phyloP scores from a whole-genome alignment of 306 rosid species.

The Trifolium pratense region DNA sequence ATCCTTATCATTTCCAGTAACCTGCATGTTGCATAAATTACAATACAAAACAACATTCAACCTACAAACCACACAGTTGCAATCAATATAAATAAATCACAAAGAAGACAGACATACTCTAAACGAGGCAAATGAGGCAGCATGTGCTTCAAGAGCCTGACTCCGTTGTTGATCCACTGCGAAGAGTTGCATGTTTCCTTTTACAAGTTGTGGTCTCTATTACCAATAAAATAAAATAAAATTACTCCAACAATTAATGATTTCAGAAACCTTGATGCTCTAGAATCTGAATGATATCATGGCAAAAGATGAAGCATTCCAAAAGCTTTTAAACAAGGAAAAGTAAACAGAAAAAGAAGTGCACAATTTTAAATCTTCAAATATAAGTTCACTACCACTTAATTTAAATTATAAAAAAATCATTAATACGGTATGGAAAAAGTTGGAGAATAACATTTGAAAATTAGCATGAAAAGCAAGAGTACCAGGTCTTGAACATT shows the following conservation, averaged over 20 bases:
- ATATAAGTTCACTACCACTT: slow-evolving; percentile 4
- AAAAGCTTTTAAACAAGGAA: neutral
- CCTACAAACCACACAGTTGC: slow-evolving; percentile 34
- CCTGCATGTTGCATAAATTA: slow-evolving; percentile 49
- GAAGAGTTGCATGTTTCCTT: slow-evolving; percentile 88
- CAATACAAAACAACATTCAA: slow-evolving; percentile 24
- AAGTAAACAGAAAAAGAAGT: neutral
- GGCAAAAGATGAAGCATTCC: slow-evolving; percentile 20
- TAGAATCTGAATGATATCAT: slow-evolving; percentile 17
- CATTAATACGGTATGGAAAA: neutral
- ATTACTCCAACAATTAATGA: slow-evolving; percentile 33
- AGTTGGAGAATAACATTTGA: slow-evolving; percentile 4
- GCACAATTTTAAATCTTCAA: slow-evolving; percentile 1
- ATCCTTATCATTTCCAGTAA: slow-evolving; percentile 73
- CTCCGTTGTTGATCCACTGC: slow-evolving; percentile 85
- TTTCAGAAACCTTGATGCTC: slow-evolving; percentile 16
- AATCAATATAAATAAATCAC: slow-evolving; percentile 31
- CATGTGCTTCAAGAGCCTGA: slow-evolving; percentile 94
- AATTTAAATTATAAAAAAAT: neutral
- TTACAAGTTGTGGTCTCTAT: slow-evolving; percentile 82
- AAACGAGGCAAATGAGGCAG: slow-evolving; percentile 75
- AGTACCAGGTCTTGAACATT: slow-evolving; percentile 6
- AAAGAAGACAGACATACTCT: slow-evolving; percentile 51
- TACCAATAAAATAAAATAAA: slow-evolving; percentile 30
- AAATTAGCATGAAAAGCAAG: slow-evolving; percentile 6